Conservation (phyloP, 176 grass and related monocot genomes). For the Melocanna baccifera region DNA sequence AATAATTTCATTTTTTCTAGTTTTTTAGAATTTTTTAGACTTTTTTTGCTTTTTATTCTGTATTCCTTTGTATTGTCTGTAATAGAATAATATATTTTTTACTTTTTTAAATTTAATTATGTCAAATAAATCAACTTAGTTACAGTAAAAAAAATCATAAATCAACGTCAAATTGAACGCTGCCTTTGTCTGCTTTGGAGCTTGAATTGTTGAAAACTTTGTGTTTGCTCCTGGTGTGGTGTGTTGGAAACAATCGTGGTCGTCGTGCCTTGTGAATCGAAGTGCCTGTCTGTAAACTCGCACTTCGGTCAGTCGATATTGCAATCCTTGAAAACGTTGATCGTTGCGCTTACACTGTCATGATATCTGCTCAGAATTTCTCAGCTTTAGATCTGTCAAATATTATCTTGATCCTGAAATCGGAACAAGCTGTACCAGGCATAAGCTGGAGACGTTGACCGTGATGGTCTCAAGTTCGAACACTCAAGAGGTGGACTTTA, state of each 20-base stretch:
- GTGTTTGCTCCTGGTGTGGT: background rate
- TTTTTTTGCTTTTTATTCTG: too few species aligned
- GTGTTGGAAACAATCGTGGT: background rate
- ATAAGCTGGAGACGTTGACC: background rate
- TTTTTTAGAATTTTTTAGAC: too few species aligned
- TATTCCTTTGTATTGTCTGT: too few species aligned
- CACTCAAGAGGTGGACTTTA: background rate
- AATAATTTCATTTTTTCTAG: too few species aligned
- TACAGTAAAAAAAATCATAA: too few species aligned
- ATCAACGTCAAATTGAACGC: too few species aligned
- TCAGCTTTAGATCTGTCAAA: background rate
- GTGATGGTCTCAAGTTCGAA: background rate
- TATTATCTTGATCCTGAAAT: background rate
- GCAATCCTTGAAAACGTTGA: background rate
- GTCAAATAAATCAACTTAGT: too few species aligned
- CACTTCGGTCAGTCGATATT: background rate
- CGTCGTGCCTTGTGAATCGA: background rate
- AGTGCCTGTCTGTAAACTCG: background rate
- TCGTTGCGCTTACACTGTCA: background rate
- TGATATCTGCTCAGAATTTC: background rate
- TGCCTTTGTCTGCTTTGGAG: background rate
- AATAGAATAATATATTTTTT: too few species aligned
- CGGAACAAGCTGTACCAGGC: background rate
- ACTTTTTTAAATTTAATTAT: too few species aligned
- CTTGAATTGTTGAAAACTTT: conserved; percentile 14